Evolutionary conservation across 176 grass and related monocot species (phyloP).

Genomic region (Cenchrus americanus): DNA sequence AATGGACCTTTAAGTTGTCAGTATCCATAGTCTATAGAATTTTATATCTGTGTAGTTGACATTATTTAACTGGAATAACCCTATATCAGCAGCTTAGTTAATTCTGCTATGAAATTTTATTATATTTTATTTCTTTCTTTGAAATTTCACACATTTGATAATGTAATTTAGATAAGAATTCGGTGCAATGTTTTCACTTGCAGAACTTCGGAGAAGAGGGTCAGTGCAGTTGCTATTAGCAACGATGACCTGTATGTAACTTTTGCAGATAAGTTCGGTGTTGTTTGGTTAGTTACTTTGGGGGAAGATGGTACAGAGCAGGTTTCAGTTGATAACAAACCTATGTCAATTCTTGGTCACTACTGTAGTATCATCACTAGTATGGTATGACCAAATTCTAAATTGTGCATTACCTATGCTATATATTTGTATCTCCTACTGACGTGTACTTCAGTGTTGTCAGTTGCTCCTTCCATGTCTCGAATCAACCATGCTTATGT

Average conservation of each 20-base stretch:
- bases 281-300: conserved; percentile 68
- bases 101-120: not conserved
- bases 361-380: conserved; percentile 97
- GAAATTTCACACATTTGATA: not conserved
- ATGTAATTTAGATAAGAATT: conserved; percentile 3
- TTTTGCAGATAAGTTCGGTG: conserved; percentile 95
- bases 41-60: not conserved
- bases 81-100: not conserved
- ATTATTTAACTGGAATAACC: not conserved
- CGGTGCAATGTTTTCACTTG: conserved; percentile 37
- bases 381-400: conserved; percentile 58
- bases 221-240: conserved; percentile 80
- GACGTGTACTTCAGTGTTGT: not conserved
- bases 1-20: not conserved
- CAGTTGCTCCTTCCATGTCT: not conserved
- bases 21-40: not conserved
- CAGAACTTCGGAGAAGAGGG: conserved; percentile 87
- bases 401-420: not conserved
- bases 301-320: conserved; percentile 41
- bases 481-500: not conserved
- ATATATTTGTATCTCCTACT: conserved; percentile 2
- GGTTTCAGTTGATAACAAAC: conserved; percentile 52
- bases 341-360: conserved; percentile 79
- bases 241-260: conserved; percentile 56
- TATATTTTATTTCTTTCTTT: not conserved